These are phyloP conservation scores for Stellera chamaejasme DNA, from an alignment of 345 rosid species.

Conservation along the genomic window DNA sequence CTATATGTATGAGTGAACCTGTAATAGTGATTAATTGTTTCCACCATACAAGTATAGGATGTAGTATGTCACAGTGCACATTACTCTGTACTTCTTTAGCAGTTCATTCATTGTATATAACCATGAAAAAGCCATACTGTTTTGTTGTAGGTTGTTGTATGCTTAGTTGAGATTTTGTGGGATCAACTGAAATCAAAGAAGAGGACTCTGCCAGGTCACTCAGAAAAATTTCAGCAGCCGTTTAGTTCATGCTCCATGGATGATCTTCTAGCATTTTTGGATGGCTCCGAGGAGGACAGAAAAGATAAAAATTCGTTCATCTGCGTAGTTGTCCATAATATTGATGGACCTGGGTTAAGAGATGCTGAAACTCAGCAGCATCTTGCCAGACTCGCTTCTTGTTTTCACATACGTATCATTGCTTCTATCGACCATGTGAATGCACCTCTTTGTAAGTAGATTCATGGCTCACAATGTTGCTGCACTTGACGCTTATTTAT, in stretches of 20 bases:
- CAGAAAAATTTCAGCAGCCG: conserved; percentile 46
- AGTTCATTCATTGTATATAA: not conserved
- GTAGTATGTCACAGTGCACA: not conserved
- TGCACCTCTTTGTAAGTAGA: conserved; percentile 64
- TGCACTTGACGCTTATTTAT: too few relatives aligned
- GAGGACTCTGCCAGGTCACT: conserved; percentile 20
- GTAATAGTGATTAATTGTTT: not conserved
- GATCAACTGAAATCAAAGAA: conserved; percentile 47
- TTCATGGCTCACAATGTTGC: not conserved
- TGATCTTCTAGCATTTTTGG: conserved; percentile 58
- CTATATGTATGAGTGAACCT: not conserved
- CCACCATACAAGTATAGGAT: not conserved
- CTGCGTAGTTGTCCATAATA: conserved; percentile 70
- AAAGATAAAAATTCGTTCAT: conserved; percentile 43
- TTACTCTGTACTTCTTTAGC: not conserved
- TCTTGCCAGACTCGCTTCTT: conserved; percentile 76
- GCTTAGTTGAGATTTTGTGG: conserved; percentile 64
- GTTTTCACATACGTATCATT: conserved; percentile 58
- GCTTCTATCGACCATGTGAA: conserved; percentile 94
- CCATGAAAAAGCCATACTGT: not conserved
- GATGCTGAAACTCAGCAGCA: conserved; percentile 73
- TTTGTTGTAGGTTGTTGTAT: conserved; percentile 41
- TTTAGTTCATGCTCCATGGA: conserved; percentile 58
- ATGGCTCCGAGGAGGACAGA: conserved; percentile 28
- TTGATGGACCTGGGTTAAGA: conserved; percentile 82